Percentiles rank a stretch among this genome's conserved stretches.
phyloP scores from a whole-genome alignment of 2,329 filamentous ascomycete species.

The Aspergillus japonicus region DNA sequence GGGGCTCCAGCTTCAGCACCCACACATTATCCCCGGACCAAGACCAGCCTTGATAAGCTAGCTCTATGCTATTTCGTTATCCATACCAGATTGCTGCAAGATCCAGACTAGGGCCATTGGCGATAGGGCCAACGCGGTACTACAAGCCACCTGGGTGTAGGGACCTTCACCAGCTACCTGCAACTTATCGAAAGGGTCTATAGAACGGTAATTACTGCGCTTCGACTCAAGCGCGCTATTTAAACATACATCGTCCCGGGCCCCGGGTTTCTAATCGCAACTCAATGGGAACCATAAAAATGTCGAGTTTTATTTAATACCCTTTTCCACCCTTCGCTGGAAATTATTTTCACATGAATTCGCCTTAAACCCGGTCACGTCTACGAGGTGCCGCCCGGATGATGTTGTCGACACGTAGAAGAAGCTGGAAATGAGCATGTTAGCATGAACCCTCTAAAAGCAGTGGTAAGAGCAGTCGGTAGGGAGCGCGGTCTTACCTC shows the following conservation, averaged over 20 bases:
- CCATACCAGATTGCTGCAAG: too few relatives aligned
- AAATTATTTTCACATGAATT: not conserved
- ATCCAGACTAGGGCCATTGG: too few relatives aligned
- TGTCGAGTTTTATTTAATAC: constrained; percentile 1
- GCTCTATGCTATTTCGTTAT: too few relatives aligned
- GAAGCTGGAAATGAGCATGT: constrained; percentile 56
- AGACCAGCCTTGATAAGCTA: too few relatives aligned
- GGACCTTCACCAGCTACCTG: constrained; percentile 3
- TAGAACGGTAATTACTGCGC: constrained; percentile 18
- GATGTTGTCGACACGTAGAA: constrained; percentile 95
- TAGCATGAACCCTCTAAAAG: not conserved
- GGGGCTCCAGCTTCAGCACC: too few relatives aligned
- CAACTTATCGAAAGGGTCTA: constrained; percentile 17
- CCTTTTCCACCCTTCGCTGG: not conserved
- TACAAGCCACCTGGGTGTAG: not conserved
- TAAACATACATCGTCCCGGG: constrained; percentile 4
- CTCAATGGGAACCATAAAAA: not conserved
- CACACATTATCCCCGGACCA: too few relatives aligned
- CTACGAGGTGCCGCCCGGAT: constrained; percentile 87
- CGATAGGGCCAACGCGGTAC: too few relatives aligned
- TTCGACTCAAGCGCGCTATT: constrained; percentile 12
- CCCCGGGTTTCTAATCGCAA: not conserved
- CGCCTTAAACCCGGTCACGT: constrained; percentile 69
- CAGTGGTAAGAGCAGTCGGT: not conserved
- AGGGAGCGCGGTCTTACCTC: constrained; percentile 63